Evolutionary conservation across 1,139 yeast species (phyloP).

Genomic region (Yueomyces sp.): DNA sequence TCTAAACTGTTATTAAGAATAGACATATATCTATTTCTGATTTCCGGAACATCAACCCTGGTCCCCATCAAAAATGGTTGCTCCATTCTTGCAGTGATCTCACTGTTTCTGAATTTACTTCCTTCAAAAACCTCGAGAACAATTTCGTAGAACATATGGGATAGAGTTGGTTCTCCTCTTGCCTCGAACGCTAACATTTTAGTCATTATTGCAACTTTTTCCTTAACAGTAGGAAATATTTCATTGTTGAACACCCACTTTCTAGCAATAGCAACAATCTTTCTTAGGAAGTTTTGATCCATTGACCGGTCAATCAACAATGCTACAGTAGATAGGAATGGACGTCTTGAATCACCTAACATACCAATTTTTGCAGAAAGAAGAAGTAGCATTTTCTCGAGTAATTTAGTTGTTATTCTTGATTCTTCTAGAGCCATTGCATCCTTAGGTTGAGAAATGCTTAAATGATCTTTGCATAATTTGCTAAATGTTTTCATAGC

Average conservation of each 20-base stretch:
- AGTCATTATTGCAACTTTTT: constrained; percentile 85
- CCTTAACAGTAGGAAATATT: constrained; percentile 88
- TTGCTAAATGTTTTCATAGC: constrained; percentile 82
- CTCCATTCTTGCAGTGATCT: constrained; percentile 88
- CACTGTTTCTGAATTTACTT: constrained; percentile 67
- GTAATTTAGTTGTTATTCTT: constrained; percentile 59
- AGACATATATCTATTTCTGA: constrained; percentile 68
- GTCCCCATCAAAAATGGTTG: constrained; percentile 96
- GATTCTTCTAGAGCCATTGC: constrained; percentile 41
- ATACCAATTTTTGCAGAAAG: constrained; percentile 71
- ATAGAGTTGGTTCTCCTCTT: constrained; percentile 70
- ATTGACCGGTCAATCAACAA: constrained; percentile 83
- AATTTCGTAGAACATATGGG: constrained; percentile 73
- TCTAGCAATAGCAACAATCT: constrained; percentile 68
- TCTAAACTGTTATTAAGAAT: constrained; percentile 76
- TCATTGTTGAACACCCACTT: constrained; percentile 86
- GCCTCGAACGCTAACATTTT: constrained; percentile 91
- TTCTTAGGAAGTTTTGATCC: constrained; percentile 61
- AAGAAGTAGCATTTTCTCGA: constrained; percentile 66
- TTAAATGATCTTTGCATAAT: constrained; percentile 78
- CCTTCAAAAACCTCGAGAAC: constrained; percentile 84
- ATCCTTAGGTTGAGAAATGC: constrained; percentile 40
- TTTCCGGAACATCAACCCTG: constrained; percentile 60
- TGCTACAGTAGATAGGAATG: constrained; percentile 74
- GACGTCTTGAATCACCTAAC: constrained; percentile 86